Percentiles rank a stretch among this genome's conserved stretches.
These are phyloP conservation scores for Forsythia suspensa DNA, from an alignment of 257 asterid genomes.

Conservation along the genomic window DNA sequence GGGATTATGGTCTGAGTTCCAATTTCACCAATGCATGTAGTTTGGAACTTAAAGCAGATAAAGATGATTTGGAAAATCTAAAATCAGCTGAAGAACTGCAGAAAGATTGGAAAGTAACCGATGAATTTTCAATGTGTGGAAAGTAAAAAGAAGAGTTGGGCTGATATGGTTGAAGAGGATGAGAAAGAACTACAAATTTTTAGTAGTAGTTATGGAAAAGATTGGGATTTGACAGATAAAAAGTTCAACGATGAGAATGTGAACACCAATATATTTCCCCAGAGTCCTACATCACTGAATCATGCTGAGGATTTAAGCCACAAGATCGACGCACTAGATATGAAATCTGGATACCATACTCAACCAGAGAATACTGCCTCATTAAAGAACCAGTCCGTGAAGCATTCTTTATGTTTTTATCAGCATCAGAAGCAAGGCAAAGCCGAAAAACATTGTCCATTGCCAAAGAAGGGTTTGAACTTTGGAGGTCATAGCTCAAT, in stretches of 20 bases:
- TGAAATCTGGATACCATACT: slow-evolving; percentile 2
- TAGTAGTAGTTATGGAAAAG: background rate
- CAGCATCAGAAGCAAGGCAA: background rate
- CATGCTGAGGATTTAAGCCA: background rate
- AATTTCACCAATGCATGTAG: background rate
- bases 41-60: slow-evolving; percentile 6
- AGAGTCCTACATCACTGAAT: background rate
- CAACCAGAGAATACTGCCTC: background rate
- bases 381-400: background rate
- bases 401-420: background rate
- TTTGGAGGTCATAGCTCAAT: background rate
- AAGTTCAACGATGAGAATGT: background rate
- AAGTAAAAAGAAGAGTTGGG: slow-evolving; percentile 40
- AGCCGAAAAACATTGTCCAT: background rate
- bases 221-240: background rate
- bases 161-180: slow-evolving; percentile 53
- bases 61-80: background rate
- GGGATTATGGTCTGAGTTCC: background rate
- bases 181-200: slow-evolving; percentile 15
- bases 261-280: background rate
- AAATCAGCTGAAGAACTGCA: slow-evolving; percentile 6
- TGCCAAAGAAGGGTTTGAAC: background rate
- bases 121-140: background rate
- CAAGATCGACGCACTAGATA: background rate
- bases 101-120: background rate